Percentiles rank a stretch among this genome's conserved stretches.
Conservation (phyloP, 176 grass and related monocot genomes). For the Phoenix dactylifera region DNA sequence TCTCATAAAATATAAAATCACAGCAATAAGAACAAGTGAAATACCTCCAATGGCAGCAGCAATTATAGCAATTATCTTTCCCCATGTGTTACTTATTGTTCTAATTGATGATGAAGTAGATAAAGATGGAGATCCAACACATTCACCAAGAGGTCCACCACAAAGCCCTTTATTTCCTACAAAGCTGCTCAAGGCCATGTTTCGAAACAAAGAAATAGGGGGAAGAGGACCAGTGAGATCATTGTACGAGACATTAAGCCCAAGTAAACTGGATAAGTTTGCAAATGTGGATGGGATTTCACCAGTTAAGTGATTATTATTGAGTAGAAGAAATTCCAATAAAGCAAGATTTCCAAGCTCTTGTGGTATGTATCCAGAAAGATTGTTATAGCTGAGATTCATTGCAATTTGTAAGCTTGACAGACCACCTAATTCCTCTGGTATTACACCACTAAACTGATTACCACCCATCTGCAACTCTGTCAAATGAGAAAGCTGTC, state of each 20-base stretch:
- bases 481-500: constrained; percentile 75
- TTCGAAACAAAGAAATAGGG: constrained; percentile 56
- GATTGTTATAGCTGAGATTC: constrained; percentile 90
- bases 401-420: constrained; percentile 93
- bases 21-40: constrained; percentile 84
- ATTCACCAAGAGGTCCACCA: constrained; percentile 72
- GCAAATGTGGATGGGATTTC: constrained; percentile 88
- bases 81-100: constrained; percentile 32
- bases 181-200: constrained; percentile 63
- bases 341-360: constrained; percentile 90
- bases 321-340: constrained; percentile 68
- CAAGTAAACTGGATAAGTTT: constrained; percentile 86
- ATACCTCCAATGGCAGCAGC: constrained; percentile 79
- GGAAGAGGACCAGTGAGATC: constrained; percentile 74
- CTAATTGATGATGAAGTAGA: constrained; percentile 22
- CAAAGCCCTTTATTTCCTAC: constrained; percentile 92
- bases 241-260: constrained; percentile 89
- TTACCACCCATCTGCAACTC: constrained; percentile 93
- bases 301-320: constrained; percentile 77
- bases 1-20: constrained; percentile 80
- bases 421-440: constrained; percentile 66
- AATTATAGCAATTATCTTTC: constrained; percentile 82
- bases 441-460: constrained; percentile 69
- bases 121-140: constrained; percentile 37
- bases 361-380: constrained; percentile 66